phyloP scores from a whole-genome alignment of 192 early-diverging fungal genomes.

The Umbelopsis ramanniana region DNA sequence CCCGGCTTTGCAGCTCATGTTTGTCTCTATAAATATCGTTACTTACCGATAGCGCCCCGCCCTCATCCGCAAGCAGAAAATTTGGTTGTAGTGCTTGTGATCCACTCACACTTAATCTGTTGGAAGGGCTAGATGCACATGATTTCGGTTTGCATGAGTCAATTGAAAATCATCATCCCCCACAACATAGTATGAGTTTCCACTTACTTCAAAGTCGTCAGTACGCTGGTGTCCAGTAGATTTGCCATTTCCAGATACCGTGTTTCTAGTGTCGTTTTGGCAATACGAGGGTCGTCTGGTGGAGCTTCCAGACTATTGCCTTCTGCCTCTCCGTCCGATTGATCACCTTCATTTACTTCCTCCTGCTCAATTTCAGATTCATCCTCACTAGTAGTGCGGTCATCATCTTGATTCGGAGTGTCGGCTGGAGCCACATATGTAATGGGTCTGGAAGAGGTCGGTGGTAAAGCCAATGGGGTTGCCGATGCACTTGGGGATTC shows the following conservation, averaged over 20 bases:
- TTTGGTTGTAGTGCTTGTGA: background rate
- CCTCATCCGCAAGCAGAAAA: conserved; percentile 13
- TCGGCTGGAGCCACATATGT: background rate
- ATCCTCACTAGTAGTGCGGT: background rate
- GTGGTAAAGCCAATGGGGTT: conserved; percentile 14
- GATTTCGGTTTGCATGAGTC: background rate
- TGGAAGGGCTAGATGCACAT: background rate
- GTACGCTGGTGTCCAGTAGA: background rate
- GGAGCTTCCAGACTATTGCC: background rate
- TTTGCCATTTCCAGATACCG: conserved; percentile 26
- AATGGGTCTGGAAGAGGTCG: conserved; percentile 9
- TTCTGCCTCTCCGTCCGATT: background rate
- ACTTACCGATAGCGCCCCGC: background rate
- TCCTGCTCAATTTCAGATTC: background rate
- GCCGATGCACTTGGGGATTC: background rate
- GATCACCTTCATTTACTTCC: conserved; percentile 5
- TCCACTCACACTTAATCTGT: conserved; percentile 8
- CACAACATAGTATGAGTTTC: background rate
- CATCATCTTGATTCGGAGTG: background rate
- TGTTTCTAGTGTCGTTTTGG: conserved; percentile 21
- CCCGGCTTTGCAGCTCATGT: background rate
- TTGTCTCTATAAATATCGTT: background rate
- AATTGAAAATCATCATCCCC: background rate
- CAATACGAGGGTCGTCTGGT: conserved; percentile 11
- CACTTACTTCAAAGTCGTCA: conserved; percentile 22